Base-by-base conservation (phyloP, 192 early-diverging fungal genomes). In the Gryganskiella cystojenkinii region DNA sequence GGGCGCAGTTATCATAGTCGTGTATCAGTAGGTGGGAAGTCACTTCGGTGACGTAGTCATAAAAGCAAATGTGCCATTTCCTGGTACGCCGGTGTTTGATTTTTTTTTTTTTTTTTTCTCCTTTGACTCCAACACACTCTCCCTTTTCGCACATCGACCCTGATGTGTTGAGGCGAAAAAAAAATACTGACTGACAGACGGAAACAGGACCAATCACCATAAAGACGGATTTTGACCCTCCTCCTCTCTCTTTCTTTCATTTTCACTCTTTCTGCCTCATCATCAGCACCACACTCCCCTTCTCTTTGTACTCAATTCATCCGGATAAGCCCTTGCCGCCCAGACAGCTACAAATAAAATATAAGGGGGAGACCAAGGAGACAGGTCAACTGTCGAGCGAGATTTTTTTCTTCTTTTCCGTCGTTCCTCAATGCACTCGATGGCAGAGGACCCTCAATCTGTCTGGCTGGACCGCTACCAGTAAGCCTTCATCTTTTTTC, bases 391-490 rank as follows among this genome's bases (percentile, higher is more conserved):
- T 40, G 37, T 40, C 13, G 37, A 40, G 37, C 37, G 37, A 40
- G 37, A 40, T 40, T 13, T 9, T 27, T 33, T 20, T 33, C 35
- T 35, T 33, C n/a, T 19, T 30, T 30, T 19, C 53, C 33, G 0
- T 55, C 53, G n/a, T 25, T n/a, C 24, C 37, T 24, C 37, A 42
- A 24, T 14, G 5, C 31, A n/a, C 34, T 22, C 54, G 10, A 76
- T 76, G 72, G 51, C 72, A 1, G 72, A 67, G 47, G 72, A 76
- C 63, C 65, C 64, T 17, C 72, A 76, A 22, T 31, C 58, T 22
- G n/a, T 68, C n/a, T 78, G 74, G 74, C 30, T 78, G 47, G 66
- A 69, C 47, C 61, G 55, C 15, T 78, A 69, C 61, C 68, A 35
- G 74, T 78, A 75, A n/a, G n/a, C n/a, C n/a, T n/a, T n/a, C n/a